Evolutionary conservation across 1,284 basidiomycete species (phyloP), one percentile per base, ranked within the genome.

Genomic region (Ceratobasidium sp.): DNA sequence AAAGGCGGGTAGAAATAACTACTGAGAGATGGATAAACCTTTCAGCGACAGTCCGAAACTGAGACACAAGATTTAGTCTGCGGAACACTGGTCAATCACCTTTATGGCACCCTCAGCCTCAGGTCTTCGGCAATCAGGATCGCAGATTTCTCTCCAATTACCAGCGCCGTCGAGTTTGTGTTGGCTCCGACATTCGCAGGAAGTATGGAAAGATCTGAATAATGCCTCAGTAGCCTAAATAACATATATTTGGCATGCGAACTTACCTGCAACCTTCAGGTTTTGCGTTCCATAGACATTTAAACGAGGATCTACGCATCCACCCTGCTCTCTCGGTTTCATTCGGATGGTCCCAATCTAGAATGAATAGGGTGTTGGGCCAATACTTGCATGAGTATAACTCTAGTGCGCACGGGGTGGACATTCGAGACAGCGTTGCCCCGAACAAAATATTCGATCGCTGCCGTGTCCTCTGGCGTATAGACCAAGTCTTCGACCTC

Each of bases 281-380:
- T 85, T 83, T 57, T 82, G 76, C 3, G 89, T 84, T 8, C 90
- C 90, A 78, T 92, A 90, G 0, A 92, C 90, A 78, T 89, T 89
- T 60, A 93, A 80, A 1, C 82, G 83, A 4, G 86, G 76, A 77
- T 92, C 89, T 6, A 92, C 89, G 0, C 91, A 91, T 14, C 90
- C 91, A 3, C 85, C 85, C 66, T 84, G 75, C 15, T 85, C 84
- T 29, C 86, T 84, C 0, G 87, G 83, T 78, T 89, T 90, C 90
- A 92, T 92, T 0, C 88, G 86, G 76, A 90, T 91, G 0, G 90
- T 92, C 17, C 89, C 89, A 41, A 89, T 83, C 88, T 89, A 75
- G 11, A 15, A 9, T 17, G 22, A 24, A 11, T 17, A 48, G 8
- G n/a, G 11, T 33, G n/a, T 5, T 11, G 22, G 41, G 54, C 17